Evolutionary conservation across 257 asterid genomes (phyloP).

Genomic region (Orobanche coerulescens): DNA sequence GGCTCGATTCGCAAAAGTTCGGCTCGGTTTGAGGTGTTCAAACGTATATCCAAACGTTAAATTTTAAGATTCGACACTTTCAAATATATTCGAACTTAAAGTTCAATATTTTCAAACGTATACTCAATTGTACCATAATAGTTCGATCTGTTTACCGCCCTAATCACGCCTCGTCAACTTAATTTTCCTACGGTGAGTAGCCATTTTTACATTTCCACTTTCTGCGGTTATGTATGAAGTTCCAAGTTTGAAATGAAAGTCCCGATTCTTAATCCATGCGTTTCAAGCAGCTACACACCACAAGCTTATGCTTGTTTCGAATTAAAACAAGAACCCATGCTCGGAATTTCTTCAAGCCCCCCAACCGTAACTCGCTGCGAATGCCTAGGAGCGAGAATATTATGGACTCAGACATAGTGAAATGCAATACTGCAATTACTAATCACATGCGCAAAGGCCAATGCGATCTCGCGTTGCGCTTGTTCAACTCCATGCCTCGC

Average conservation of each 20-base stretch:
- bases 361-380: constrained; percentile 21
- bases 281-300: constrained; percentile 31
- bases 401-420: constrained; percentile 47
- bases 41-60: no score
- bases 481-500: constrained; percentile 69
- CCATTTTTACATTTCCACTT: no score
- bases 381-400: constrained; percentile 14
- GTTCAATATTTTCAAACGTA: no score
- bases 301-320: constrained; percentile 22
- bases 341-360: constrained; percentile 17
- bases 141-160: no score
- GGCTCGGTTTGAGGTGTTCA: no score
- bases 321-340: constrained; percentile 19
- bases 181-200: no score
- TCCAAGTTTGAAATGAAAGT: constrained; percentile 3
- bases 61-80: no score
- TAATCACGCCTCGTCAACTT: no score
- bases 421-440: constrained; percentile 64
- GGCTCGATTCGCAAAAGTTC: no score
- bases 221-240: no score
- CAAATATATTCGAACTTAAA: no score
- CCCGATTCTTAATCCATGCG: constrained; percentile 27
- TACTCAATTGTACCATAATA: no score
- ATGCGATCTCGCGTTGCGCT: constrained; percentile 47
- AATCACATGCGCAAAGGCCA: constrained; percentile 69